Evolutionary conservation across 2,329 filamentous ascomycete species (phyloP).

Genomic region (Sordariomycetes sp.): DNA sequence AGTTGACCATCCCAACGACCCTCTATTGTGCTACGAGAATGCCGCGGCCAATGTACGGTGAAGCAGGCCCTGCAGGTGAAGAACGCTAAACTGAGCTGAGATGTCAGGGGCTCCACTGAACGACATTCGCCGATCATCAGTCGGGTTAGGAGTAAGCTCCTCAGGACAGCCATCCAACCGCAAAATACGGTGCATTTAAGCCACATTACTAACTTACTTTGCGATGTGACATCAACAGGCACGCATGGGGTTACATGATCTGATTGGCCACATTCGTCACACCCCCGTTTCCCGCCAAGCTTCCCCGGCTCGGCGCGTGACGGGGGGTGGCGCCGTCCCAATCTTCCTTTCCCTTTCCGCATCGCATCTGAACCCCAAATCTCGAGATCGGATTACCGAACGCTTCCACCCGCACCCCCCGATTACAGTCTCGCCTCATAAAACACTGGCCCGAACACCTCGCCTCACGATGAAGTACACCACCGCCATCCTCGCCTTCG

Average conservation of each 20-base stretch:
- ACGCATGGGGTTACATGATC: neutral
- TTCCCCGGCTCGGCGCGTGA: no score
- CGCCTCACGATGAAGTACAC: slow-evolving; percentile 4
- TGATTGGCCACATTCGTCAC: neutral
- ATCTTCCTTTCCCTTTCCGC: no score
- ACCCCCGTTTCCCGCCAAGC: neutral
- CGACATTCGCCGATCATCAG: neutral
- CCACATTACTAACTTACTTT: neutral
- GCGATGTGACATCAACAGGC: neutral
- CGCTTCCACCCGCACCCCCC: neutral
- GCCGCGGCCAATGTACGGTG: no score
- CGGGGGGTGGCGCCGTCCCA: no score
- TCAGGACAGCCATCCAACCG: neutral
- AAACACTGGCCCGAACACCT: neutral
- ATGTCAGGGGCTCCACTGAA: no score
- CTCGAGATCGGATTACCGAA: neutral
- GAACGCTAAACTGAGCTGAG: no score
- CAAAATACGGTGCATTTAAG: neutral
- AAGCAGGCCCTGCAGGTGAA: no score
- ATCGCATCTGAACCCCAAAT: no score
- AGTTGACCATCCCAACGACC: no score
- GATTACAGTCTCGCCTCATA: neutral
- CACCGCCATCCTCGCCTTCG: slow-evolving; percentile 2
- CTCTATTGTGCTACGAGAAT: no score
- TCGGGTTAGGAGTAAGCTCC: neutral